Conservation (phyloP, 257 asterid genomes). For the Prunella vulgaris region DNA sequence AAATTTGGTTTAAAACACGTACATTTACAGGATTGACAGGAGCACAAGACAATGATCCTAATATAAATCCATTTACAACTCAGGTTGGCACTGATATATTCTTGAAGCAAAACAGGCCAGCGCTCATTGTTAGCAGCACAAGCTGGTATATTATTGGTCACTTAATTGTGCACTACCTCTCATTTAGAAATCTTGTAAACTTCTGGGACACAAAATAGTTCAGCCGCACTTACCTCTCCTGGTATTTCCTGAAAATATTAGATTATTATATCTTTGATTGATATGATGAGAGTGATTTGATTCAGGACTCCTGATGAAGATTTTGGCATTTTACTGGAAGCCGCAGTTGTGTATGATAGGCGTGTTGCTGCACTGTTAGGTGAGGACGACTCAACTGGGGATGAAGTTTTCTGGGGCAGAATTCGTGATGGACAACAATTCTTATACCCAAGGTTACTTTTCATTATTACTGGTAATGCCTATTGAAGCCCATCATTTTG, state of each 20-base stretch:
- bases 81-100: slow-evolving; percentile 45
- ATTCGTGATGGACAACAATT: slow-evolving; percentile 52
- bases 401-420: slow-evolving; percentile 66
- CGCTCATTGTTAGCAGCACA: slow-evolving; percentile 89
- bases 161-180: not conserved
- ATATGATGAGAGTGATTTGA: slow-evolving; percentile 17
- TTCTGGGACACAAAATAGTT: slow-evolving; percentile 6
- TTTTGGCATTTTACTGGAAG: slow-evolving; percentile 85
- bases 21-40: slow-evolving; percentile 39
- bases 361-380: slow-evolving; percentile 76
- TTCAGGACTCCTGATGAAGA: slow-evolving; percentile 97
- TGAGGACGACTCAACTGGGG: slow-evolving; percentile 63
- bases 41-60: slow-evolving; percentile 32
- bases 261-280: slow-evolving; percentile 8
- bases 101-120: slow-evolving; percentile 79
- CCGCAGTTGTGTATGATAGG: slow-evolving; percentile 95
- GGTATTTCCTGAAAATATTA: not conserved
- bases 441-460: slow-evolving; percentile 76
- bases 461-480: slow-evolving; percentile 81
- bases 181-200: not conserved
- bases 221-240: not conserved
- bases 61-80: slow-evolving; percentile 60
- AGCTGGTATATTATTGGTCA: slow-evolving; percentile 63
- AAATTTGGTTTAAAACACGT: slow-evolving; percentile 9
- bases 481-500: not conserved